Base-by-base conservation (phyloP, 371 early-diverging fungal species). In the Mortierella sp. region DNA sequence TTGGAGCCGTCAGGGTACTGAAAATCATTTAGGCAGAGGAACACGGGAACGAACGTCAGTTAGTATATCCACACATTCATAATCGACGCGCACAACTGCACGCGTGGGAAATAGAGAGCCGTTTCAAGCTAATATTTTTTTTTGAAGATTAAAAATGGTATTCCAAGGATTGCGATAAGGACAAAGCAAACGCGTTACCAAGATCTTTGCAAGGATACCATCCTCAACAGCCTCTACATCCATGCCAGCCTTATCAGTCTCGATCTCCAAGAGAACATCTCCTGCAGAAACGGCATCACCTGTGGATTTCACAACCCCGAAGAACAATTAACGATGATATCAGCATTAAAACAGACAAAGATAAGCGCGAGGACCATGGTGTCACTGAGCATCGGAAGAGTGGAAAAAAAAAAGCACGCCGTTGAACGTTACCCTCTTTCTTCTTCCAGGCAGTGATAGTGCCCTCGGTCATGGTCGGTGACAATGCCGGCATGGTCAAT, bases 241-340 rank as follows among this genome's bases (percentile, higher is more conserved):
- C 90, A 98, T 98, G 83, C 95, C 94, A 9, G 98, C 98, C 85
- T 98, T 98, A 79, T 98, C 98, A 4, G 98, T 97, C 80, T 97
- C 97, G 54, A 98, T 91, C 83, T 96, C 96, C 30, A 93, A 85
- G 19, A 97, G 79, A 34, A 95, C 88, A 66, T 97, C 97, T 32
- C 98, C 98, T 42, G 95, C 92, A 50, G 81, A 46, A 70, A 96
- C 90, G 53, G 84, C 72, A 57, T 97, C 96, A 30, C 98, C 95
- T 83, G 87, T 15, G 50, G n/a, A n/a, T n/a, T n/a, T n/a, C n/a
- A 15, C 4, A 2, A 21, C 7, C 24, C 41, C 6, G 48, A 30
- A 46, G 44, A 56, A 24, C 56, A 28, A 39, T 58, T 27, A 50
- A 51, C 47, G 57, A 34, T 14, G 37, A 34, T 34, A 34, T 34